Conservation (phyloP, 148 eudicot species). For the Rhododendron simsii region DNA sequence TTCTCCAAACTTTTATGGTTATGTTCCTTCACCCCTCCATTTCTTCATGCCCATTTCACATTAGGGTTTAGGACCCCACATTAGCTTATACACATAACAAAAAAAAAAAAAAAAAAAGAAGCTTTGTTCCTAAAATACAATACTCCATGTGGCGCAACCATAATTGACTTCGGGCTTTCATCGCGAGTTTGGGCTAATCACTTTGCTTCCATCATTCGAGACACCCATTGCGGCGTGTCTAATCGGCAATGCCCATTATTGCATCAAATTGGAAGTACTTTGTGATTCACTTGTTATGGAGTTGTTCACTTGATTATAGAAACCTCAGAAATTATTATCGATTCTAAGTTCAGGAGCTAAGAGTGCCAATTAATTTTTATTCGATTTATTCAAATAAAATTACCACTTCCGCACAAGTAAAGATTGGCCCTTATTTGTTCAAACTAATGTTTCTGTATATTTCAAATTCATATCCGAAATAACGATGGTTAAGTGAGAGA, state of each 20-base stretch:
- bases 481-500: too few relatives aligned
- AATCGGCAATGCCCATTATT: neutral
- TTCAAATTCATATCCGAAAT: too few relatives aligned
- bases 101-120: too few relatives aligned
- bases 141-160: neutral
- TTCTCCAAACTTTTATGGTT: neutral
- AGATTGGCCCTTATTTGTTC: neutral
- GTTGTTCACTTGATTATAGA: neutral
- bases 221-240: neutral
- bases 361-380: neutral
- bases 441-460: neutral
- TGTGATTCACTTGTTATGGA: neutral
- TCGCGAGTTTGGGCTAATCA: neutral
- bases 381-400: too few relatives aligned
- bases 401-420: too few relatives aligned
- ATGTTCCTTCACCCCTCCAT: neutral
- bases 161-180: neutral
- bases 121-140: too few relatives aligned
- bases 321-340: neutral
- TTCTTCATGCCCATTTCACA: too few relatives aligned
- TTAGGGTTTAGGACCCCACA: too few relatives aligned
- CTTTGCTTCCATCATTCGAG: neutral
- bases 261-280: neutral
- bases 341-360: neutral
- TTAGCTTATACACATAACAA: too few relatives aligned